phyloP scores from a whole-genome alignment of 1,139 yeast genomes.

The Taphrina flavorubra region DNA sequence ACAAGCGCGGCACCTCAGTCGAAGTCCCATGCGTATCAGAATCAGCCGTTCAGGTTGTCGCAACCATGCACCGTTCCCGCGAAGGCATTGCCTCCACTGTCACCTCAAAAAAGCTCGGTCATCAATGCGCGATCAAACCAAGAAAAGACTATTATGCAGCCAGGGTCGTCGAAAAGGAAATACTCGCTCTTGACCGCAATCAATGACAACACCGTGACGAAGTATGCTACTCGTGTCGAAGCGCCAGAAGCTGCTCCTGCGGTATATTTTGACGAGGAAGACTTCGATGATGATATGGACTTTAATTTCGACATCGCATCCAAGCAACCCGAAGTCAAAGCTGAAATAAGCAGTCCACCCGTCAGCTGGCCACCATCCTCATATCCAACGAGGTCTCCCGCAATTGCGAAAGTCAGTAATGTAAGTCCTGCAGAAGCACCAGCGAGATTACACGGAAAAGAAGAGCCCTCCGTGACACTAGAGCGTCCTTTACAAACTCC shows the following conservation, averaged over 20 bases:
- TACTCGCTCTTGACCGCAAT: conserved; percentile 13
- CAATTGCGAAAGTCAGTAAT: not conserved
- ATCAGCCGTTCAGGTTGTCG: conserved; percentile 13
- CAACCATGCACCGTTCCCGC: not conserved
- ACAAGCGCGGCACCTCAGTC: conserved; percentile 2
- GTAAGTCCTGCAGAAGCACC: not conserved
- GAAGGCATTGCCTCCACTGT: not conserved
- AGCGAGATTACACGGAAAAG: no score
- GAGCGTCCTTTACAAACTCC: conserved; percentile 10
- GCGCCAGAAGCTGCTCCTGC: not conserved
- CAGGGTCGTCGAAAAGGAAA: not conserved
- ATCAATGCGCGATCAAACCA: not conserved
- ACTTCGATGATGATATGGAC: conserved; percentile 43
- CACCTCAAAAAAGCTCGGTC: conserved; percentile 10
- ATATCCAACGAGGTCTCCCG: conserved; percentile 8
- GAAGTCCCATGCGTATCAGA: conserved; percentile 2
- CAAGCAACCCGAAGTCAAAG: conserved; percentile 18
- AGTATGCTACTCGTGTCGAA: not conserved
- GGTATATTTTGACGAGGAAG: conserved; percentile 41
- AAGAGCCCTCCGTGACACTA: not conserved
- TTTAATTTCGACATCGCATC: conserved; percentile 36
- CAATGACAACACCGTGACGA: conserved; percentile 2
- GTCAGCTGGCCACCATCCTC: conserved; percentile 20
- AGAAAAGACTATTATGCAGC: not conserved
- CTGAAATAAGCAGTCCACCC: conserved; percentile 24